Base-by-base conservation (phyloP, 108 stramenopile genomes). In the Cyclotella choctawhatcheeana region DNA sequence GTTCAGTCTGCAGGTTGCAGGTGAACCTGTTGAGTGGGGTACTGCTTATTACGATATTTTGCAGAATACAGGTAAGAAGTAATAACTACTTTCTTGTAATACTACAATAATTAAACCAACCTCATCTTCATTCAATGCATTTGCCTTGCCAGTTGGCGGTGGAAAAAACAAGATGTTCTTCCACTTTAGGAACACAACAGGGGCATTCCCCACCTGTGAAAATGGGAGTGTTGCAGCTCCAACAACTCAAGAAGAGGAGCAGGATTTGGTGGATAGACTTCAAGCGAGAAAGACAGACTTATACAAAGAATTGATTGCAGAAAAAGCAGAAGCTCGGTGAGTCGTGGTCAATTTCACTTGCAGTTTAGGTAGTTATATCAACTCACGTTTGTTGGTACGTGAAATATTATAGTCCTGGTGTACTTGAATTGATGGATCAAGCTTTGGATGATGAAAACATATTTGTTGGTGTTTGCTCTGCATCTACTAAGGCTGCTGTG, bases 151-250 rank as follows among this genome's bases (percentile, higher is more conserved):
- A 17, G 88, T 97, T 17, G 96, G 96, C 22, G 96, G 96, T 4
- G 96, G 96, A 2, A 97, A 93, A 64, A 86, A 84, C 29, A 97
- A 97, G 70, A 94, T 93, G 93, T 85, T 88, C 60, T 92, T 81
- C 54, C 88, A 94, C 73, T 97, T 94, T 70, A 70, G 85, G 48
- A 79, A 85, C 44, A 89, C 88, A 18, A 77, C 65, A 34, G 75
- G 79, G 3, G 75, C 64, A 22, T 89, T 89, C 61, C 89, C 88
- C 16, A 74, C 81, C 29, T 80, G 53, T 40, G 74, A 69, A 55
- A 71, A 77, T 24, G 83, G 73, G 31, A 74, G 77, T 40, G 18
- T 60, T 17, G 64, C 89, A 18, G 73, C 84, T 32, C 88, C 92
- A 25, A 48, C 78, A 31, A 86, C 84, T 21, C 69, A 64, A 16